Percentiles rank a stretch among this genome's conserved stretches.
Evolutionary conservation across 352 stramenopile species (phyloP).

Genomic region (Globisporangium middletonii): DNA sequence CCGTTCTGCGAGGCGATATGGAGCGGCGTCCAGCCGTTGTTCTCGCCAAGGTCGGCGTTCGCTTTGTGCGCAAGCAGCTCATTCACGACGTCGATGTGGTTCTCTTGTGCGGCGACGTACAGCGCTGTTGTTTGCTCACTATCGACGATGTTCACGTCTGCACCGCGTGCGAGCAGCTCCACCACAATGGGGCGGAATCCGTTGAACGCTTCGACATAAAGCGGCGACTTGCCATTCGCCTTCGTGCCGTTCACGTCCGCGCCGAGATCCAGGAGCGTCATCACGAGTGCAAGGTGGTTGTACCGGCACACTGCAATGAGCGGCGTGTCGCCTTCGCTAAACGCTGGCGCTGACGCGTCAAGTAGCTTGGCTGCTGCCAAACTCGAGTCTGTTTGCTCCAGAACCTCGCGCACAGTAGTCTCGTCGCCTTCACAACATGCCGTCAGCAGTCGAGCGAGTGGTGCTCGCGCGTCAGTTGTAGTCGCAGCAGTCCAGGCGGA

Average conservation of each 20-base stretch:
- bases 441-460: too few species aligned
- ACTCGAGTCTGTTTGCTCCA: not conserved
- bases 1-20: not conserved
- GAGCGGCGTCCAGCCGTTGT: not conserved
- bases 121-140: not conserved
- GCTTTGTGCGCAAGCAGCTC: not conserved
- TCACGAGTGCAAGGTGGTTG: not conserved
- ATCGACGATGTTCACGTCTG: not conserved
- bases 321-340: not conserved
- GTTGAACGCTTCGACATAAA: not conserved
- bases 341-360: not conserved
- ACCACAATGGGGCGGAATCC: not conserved
- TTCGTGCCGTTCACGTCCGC: not conserved
- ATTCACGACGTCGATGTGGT: not conserved
- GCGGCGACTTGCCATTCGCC: not conserved
- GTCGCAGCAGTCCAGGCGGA: too few species aligned
- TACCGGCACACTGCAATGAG: not conserved
- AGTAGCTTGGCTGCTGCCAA: not conserved
- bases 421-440: too few species aligned
- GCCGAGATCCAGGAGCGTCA: not conserved
- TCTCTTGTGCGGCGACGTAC: too few species aligned
- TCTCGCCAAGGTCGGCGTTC: too few species aligned
- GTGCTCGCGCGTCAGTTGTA: too few species aligned
- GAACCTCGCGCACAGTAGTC: not conserved
- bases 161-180: not conserved